Evolutionary conservation across 306 rosid genomes (phyloP), one percentile per base, ranked within the genome.

Genomic region (Dicorynia guianensis): DNA sequence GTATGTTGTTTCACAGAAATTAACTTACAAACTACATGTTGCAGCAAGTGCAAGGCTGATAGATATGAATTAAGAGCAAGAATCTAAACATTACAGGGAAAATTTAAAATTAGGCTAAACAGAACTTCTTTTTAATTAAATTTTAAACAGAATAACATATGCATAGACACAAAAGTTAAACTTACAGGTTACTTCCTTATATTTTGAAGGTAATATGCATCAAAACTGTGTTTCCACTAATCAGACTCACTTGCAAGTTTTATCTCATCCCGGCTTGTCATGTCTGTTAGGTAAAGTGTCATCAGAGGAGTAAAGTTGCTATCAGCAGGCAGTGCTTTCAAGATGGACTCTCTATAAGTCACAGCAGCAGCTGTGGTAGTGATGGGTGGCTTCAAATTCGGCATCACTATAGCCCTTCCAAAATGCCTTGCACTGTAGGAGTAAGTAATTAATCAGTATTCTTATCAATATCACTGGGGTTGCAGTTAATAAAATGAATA

Each of bases 401-500:
- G 98, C 97, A 93, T 93, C 71, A 93, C 92, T 67, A 93, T 93
- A 34, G 89, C 98, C 85, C 97, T 89, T 75, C 87, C 87, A 78
- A 93, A 93, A 66, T 87, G 89, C 66, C 68, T 79, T 67, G 98
- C 93, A 74, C 97, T 93, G 80, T 43, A 59, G 9, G 33, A 20
- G 43, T n/a, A 55, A 70, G 56, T 80, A 66, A 84, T 15, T 57
- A 75, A 70, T 48, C 57, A 80, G 52, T 30, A 62, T 33, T 49
- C 25, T 7, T 10, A 4, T 18, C 50, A 59, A 50, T n/a, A 36
- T 39, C 5, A 49, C 11, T 40, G 6, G 14, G 52, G 66, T 65
- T 9, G 36, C 62, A 65, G 35, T 43, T 33, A 67, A 53, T 42
- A 55, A 35, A 34, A 40, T 52, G 42, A 34, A 52, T 7, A 52